Evolutionary conservation across 768 basidiomycete species (phyloP), one percentile per base, ranked within the genome.

Genomic region (Kwoniella shandongensis): DNA sequence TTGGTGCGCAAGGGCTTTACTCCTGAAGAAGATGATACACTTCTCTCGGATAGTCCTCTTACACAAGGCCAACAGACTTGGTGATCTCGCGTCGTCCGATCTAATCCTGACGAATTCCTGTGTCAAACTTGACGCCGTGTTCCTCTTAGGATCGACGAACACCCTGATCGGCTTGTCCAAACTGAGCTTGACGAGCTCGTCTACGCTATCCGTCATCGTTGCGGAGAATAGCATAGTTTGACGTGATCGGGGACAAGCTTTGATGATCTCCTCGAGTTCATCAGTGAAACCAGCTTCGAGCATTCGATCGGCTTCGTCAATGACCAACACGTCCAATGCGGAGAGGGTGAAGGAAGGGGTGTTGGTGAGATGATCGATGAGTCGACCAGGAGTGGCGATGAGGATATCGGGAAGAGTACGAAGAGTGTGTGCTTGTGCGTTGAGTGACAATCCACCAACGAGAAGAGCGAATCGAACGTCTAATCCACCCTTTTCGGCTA

Each of bases 161-260:
- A 98, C 81, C 41, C 93, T 83, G 8, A 93, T 89, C 4, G 96
- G 96, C 74, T 88, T 91, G 75, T 91, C 88, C 46, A 98, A 79
- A 12, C 89, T 90, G 82, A 98, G 87, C 70, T 85, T 86, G 55
- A 98, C 88, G 45, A 99, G 83, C 70, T 92, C 87, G 67, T 96
- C 90, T 8, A 98, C 88, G 1, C 88, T 88, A 76, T 99, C 96
- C 3, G 93, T 97, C 88, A 98, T 98, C 1, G 96, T 99, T 2
- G 96, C 96, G 0, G 92, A 96, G 78, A 99, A 99, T 35, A 99
- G 81, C 91, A 99, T 94, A 3, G 96, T 98, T 75, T 98, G 96
- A 35, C 96, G 84, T 13, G 72, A 73, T 51, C 76, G 59, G 1
- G 92, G 92, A 73, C 92, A 96, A 17, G 88, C 83, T 67, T 86